Percentiles rank a stretch among this genome's conserved stretches.
Evolutionary conservation across 139 green algal species (phyloP).

Genomic region (Chlamydomonas incerta): DNA sequence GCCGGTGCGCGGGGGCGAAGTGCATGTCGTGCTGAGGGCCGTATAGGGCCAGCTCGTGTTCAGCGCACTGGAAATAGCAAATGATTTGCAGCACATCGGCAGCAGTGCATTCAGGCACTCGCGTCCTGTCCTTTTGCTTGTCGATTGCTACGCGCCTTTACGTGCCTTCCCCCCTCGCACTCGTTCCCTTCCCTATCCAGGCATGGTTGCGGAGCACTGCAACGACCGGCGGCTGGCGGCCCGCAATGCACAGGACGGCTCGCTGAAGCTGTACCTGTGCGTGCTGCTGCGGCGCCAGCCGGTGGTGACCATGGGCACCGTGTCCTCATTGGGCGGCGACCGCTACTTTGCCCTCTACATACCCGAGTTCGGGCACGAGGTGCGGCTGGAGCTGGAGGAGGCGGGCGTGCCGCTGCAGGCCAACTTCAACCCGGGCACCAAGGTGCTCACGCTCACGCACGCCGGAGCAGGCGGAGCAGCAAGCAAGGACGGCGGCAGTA

Average conservation of each 20-base stretch:
- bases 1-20: background rate
- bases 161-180: no score
- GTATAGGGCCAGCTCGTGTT: no score
- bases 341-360: slow-evolving; percentile 87
- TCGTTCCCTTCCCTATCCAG: background rate
- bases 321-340: slow-evolving; percentile 69
- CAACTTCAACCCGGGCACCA: background rate
- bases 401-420: slow-evolving; percentile 44
- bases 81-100: no score
- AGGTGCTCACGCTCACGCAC: slow-evolving; percentile 43
- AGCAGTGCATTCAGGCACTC: no score
- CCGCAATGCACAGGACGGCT: slow-evolving; percentile 76
- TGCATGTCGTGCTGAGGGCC: no score
- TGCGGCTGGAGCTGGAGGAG: slow-evolving; percentile 14
- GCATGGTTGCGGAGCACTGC: slow-evolving; percentile 74
- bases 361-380: slow-evolving; percentile 66
- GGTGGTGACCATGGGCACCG: slow-evolving; percentile 44
- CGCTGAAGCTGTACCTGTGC: slow-evolving; percentile 81
- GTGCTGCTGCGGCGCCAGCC: slow-evolving; percentile 74
- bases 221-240: slow-evolving; percentile 75
- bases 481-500: background rate
- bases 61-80: no score
- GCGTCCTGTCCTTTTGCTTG: no score
- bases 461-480: no score
- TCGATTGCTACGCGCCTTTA: no score